phyloP scores from a whole-genome alignment of 176 grass and related monocot genomes.

The Miscanthus lutarioriparius region DNA sequence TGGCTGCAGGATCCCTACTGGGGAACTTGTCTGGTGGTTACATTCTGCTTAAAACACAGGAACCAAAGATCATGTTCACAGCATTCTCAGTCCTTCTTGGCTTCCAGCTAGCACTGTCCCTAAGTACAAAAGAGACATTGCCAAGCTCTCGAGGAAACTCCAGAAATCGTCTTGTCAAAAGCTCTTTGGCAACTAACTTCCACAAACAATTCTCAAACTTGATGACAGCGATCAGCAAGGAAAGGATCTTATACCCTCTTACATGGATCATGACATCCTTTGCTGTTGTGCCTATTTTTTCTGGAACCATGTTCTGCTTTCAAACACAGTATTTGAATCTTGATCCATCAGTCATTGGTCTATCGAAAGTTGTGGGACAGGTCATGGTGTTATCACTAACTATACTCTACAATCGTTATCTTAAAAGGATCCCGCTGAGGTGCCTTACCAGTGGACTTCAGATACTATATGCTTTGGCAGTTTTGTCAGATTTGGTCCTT shows the following conservation, averaged over 20 bases:
- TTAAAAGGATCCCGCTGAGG: constrained; percentile 71
- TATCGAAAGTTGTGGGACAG: constrained; percentile 84
- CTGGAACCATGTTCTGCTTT: constrained; percentile 85
- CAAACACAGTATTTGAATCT: constrained; percentile 81
- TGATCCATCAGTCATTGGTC: constrained; percentile 72
- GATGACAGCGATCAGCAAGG: constrained; percentile 43
- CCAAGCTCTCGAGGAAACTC: constrained; percentile 21
- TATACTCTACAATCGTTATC: constrained; percentile 55
- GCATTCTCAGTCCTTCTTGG: constrained; percentile 70
- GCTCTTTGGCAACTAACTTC: constrained; percentile 51
- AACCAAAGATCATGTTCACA: constrained; percentile 77
- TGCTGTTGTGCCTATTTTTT: constrained; percentile 72
- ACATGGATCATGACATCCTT: constrained; percentile 81
- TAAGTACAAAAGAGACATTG: constrained; percentile 60
- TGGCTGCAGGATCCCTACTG: constrained; percentile 69
- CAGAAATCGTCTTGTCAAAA: constrained; percentile 31
- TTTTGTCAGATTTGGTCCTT: constrained; percentile 68
- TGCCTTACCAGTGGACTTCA: constrained; percentile 55
- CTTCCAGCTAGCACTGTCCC: constrained; percentile 64
- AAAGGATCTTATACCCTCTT: constrained; percentile 67
- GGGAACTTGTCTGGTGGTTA: constrained; percentile 81
- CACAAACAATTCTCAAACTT: constrained; percentile 60
- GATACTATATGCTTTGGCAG: constrained; percentile 58
- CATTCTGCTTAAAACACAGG: constrained; percentile 58
- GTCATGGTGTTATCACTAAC: constrained; percentile 76